A percentile compares a stretch with the other conserved stretches of the same genome.
phyloP scores from a whole-genome alignment of 1,284 basidiomycete species.

The Fomes fomentarius region DNA sequence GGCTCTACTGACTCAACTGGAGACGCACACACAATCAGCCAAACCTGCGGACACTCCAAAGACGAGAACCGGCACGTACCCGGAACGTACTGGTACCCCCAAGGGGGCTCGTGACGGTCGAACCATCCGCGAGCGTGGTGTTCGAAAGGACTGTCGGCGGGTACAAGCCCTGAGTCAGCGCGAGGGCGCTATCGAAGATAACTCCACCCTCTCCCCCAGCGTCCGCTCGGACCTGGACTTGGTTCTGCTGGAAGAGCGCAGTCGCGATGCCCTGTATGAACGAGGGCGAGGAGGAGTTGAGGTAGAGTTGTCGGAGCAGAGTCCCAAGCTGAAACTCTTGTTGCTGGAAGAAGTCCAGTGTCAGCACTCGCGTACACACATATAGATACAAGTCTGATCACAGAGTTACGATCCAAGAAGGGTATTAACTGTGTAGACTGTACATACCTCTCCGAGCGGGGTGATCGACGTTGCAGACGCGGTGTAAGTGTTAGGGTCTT shows the following conservation, averaged over 20 bases:
- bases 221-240: slow-evolving; percentile 47
- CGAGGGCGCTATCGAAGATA: slow-evolving; percentile 50
- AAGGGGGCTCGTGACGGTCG: slow-evolving; percentile 47
- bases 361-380: neutral
- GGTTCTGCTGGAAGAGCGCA: slow-evolving; percentile 37
- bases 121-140: slow-evolving; percentile 50
- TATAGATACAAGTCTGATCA: too few species aligned
- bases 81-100: slow-evolving; percentile 66
- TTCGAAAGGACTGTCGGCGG: slow-evolving; percentile 39
- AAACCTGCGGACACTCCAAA: neutral
- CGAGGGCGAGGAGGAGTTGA: slow-evolving; percentile 36
- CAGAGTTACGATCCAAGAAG: too few species aligned
- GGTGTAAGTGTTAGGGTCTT: slow-evolving; percentile 44
- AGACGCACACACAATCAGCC: neutral
- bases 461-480: slow-evolving; percentile 52
- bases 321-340: slow-evolving; percentile 50
- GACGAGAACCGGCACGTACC: slow-evolving; percentile 43
- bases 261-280: slow-evolving; percentile 40
- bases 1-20: slow-evolving; percentile 51
- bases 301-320: slow-evolving; percentile 45
- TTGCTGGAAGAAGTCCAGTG: slow-evolving; percentile 24
- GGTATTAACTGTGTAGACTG: too few species aligned
- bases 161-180: slow-evolving; percentile 52
- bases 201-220: slow-evolving; percentile 54
- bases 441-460: slow-evolving; percentile 48